A percentile compares a stretch with the other conserved stretches of the same genome.
Evolutionary conservation across 1,284 basidiomycete genomes (phyloP).

Genomic region (Leccinum variabile): DNA sequence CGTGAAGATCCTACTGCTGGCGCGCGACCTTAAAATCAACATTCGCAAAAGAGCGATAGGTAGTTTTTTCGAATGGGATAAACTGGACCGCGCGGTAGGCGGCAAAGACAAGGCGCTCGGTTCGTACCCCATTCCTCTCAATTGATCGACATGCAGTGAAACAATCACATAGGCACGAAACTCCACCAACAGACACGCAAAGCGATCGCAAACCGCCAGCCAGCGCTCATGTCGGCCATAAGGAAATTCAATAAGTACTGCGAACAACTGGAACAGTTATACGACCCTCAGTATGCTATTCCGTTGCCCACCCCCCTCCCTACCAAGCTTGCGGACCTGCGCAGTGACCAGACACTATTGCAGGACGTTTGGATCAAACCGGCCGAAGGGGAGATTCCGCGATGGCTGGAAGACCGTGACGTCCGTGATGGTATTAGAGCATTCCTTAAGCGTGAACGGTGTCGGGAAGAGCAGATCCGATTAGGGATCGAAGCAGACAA

Average conservation of each 20-base stretch:
- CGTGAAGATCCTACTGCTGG: neutral
- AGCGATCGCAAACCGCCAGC: neutral
- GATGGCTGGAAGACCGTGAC: neutral
- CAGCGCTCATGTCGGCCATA: neutral
- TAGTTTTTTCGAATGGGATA: conserved; percentile 2
- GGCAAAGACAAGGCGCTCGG: neutral
- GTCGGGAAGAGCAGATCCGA: neutral
- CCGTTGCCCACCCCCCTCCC: neutral
- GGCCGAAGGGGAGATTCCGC: neutral
- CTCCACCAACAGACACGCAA: neutral
- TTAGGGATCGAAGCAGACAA: neutral
- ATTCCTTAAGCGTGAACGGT: neutral
- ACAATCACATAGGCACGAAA: neutral
- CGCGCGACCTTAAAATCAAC: neutral
- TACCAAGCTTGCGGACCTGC: neutral
- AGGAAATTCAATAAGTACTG: neutral
- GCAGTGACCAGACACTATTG: neutral
- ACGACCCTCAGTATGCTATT: neutral
- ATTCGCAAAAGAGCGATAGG: neutral
- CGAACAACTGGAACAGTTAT: neutral
- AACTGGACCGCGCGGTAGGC: neutral
- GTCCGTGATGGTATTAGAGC: neutral
- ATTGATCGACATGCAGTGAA: neutral
- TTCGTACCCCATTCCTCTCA: neutral
- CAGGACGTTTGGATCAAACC: neutral